phyloP scores from a whole-genome alignment of 805 yeast genomes.

The Saccharomyces paradoxus region DNA sequence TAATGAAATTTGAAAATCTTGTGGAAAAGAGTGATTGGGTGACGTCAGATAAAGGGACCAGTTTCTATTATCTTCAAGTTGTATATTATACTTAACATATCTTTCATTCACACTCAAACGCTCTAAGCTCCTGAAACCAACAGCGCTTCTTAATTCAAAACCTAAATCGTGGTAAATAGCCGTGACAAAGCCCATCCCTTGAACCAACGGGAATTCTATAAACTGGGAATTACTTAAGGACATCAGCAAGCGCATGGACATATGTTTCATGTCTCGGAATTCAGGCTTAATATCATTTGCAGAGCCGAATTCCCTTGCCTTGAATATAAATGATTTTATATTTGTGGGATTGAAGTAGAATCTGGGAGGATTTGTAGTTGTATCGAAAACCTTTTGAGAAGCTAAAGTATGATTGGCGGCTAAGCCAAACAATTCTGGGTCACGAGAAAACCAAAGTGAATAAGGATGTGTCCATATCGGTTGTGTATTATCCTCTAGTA shows the following conservation, averaged over 20 bases:
- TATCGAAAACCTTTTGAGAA: constrained; percentile 60
- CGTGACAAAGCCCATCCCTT: constrained; percentile 78
- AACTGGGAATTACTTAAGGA: constrained; percentile 30
- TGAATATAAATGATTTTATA: constrained; percentile 48
- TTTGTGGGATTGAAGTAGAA: constrained; percentile 64
- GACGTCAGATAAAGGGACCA: constrained; percentile 28
- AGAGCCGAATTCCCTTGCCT: constrained; percentile 35
- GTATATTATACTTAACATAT: constrained; percentile 41
- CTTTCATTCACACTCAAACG: constrained; percentile 21
- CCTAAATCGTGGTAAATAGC: constrained; percentile 47
- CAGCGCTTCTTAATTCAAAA: constrained; percentile 50
- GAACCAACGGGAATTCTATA: constrained; percentile 54
- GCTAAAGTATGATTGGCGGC: constrained; percentile 58
- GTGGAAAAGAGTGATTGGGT: neutral
- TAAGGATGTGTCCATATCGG: constrained; percentile 80
- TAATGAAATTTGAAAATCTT: constrained; percentile 5
- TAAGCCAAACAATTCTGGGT: constrained; percentile 43
- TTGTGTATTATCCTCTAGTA: constrained; percentile 54
- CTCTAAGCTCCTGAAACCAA: constrained; percentile 51
- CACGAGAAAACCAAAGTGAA: constrained; percentile 57
- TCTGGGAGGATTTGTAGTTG: constrained; percentile 42
- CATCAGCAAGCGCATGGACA: constrained; percentile 30
- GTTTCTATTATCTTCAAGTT: constrained; percentile 45
- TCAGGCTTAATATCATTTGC: constrained; percentile 18
- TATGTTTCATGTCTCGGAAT: constrained; percentile 26